A percentile compares a stretch with the other conserved stretches of the same genome.
These are phyloP conservation scores for Aspergillus niger DNA, from an alignment of 2,329 filamentous ascomycete species.

Conservation along the genomic window DNA sequence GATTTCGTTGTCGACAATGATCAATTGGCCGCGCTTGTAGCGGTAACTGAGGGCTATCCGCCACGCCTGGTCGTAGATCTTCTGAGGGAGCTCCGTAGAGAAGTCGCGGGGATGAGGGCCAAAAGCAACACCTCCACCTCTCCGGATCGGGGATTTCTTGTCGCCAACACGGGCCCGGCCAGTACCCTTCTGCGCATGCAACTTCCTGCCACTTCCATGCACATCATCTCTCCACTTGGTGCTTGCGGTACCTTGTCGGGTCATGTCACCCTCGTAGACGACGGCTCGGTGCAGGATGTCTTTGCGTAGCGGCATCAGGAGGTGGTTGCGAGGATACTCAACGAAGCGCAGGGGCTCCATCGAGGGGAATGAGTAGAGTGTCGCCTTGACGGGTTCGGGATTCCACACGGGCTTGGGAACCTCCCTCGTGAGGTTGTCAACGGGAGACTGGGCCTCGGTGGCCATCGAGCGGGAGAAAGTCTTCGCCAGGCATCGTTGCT, in stretches of 20 bases:
- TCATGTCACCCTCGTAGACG: constrained; percentile 86
- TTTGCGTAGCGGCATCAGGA: constrained; percentile 81
- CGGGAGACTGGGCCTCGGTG: constrained; percentile 46
- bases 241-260: constrained; percentile 81
- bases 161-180: constrained; percentile 78
- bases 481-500: constrained; percentile 48
- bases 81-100: constrained; percentile 75
- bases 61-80: constrained; percentile 95
- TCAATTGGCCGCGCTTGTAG: constrained; percentile 80
- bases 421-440: constrained; percentile 28
- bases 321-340: constrained; percentile 77
- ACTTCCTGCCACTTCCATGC: constrained; percentile 77
- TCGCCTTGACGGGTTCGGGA: constrained; percentile 70
- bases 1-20: constrained; percentile 81
- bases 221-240: constrained; percentile 82
- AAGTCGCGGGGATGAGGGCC: constrained; percentile 95
- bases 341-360: constrained; percentile 81
- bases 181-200: constrained; percentile 82
- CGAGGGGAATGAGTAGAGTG: constrained; percentile 85
- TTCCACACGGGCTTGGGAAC: constrained; percentile 38
- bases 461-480: constrained; percentile 51
- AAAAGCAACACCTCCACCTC: constrained; percentile 83
- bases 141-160: constrained; percentile 77
- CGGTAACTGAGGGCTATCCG: constrained; percentile 90
- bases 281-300: constrained; percentile 93